phyloP scores from a whole-genome alignment of 1,284 basidiomycete genomes.

The Rhodotorula glutinis region DNA sequence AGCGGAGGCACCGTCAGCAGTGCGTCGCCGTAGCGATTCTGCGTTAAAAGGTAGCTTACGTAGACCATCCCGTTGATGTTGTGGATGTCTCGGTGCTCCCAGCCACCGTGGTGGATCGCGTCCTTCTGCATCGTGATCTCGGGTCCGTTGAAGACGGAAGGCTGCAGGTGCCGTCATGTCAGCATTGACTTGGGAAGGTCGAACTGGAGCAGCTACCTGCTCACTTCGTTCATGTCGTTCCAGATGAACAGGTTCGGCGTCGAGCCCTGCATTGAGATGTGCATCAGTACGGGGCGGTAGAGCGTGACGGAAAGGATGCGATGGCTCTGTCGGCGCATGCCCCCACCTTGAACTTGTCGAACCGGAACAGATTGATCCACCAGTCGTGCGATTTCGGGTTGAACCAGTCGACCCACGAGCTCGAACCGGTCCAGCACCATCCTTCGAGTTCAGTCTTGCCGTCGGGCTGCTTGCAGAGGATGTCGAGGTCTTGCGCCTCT shows the following conservation, averaged over 20 bases:
- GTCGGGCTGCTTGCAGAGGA: slow-evolving; percentile 80
- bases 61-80: slow-evolving; percentile 77
- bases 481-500: slow-evolving; percentile 71
- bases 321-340: not conserved
- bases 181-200: not conserved
- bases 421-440: slow-evolving; percentile 97
- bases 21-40: too few species aligned
- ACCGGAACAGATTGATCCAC: slow-evolving; percentile 83
- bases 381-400: slow-evolving; percentile 84
- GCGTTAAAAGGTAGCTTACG: slow-evolving; percentile 28
- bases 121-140: slow-evolving; percentile 98
- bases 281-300: too few species aligned
- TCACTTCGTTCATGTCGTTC: slow-evolving; percentile 99
- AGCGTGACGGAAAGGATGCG: too few species aligned
- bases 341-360: slow-evolving; percentile 53
- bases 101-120: slow-evolving; percentile 83
- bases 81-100: slow-evolving; percentile 96
- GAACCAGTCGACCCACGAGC: slow-evolving; percentile 96
- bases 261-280: slow-evolving; percentile 47
- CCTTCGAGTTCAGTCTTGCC: slow-evolving; percentile 81
- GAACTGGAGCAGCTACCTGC: slow-evolving; percentile 1
- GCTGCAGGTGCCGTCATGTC: slow-evolving; percentile 54
- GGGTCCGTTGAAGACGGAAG: slow-evolving; percentile 95
- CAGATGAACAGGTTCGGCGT: slow-evolving; percentile 83
- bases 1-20: not conserved